Evolutionary conservation across 495 filamentous ascomycete genomes (phyloP).

Genomic region (Cenococcum geophilum): DNA sequence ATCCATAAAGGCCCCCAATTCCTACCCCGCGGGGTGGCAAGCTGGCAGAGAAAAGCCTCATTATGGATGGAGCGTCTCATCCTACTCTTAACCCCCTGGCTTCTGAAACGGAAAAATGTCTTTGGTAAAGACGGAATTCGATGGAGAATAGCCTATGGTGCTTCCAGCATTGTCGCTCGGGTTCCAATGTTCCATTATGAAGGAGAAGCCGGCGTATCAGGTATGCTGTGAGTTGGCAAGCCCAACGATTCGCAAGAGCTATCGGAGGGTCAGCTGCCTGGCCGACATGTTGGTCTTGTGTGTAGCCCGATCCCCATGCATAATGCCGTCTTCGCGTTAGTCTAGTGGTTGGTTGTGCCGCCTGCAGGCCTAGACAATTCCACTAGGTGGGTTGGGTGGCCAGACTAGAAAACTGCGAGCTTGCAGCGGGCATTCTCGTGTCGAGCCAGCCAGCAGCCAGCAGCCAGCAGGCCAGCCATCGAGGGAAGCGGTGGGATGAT

Average conservation of each 20-base stretch:
- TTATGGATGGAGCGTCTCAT: not conserved
- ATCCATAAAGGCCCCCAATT: not conserved
- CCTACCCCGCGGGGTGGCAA: not conserved
- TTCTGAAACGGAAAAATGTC: not conserved
- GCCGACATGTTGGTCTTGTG: no score
- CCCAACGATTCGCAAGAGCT: not conserved
- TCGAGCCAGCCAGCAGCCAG: not conserved
- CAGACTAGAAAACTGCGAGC: no score
- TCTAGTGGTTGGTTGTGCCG: no score
- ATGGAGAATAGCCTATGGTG: not conserved
- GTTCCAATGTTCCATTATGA: not conserved
- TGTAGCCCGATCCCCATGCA: no score
- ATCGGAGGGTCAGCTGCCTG: not conserved
- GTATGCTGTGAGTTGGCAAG: not conserved
- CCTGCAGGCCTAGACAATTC: no score
- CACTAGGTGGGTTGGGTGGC: no score
- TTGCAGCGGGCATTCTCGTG: not conserved
- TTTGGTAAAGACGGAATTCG: not conserved
- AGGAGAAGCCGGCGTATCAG: not conserved
- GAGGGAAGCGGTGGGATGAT: no score
- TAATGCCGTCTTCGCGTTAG: not conserved
- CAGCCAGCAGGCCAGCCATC: not conserved
- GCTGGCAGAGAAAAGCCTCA: not conserved
- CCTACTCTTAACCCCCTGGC: not conserved
- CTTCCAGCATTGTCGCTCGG: not conserved